These are phyloP conservation scores for Leishmania major DNA, from an alignment of 208 protist species.

Conservation along the genomic window DNA sequence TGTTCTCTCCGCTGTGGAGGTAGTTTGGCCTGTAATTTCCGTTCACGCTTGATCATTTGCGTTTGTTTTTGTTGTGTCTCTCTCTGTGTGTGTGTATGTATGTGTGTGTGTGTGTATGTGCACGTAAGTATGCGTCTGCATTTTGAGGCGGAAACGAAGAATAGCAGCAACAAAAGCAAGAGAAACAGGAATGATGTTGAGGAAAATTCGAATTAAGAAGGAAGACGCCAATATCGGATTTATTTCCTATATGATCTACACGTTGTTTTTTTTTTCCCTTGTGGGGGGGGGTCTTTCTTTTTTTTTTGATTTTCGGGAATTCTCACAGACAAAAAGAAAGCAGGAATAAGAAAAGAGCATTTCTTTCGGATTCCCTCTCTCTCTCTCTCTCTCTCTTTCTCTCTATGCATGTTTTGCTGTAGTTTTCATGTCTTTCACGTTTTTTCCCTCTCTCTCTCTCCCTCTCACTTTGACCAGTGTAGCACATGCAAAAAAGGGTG, in stretches of 20 bases:
- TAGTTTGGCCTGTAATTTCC: background rate
- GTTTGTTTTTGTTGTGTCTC: background rate
- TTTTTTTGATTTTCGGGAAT: background rate
- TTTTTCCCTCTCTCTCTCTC: background rate
- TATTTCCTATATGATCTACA: background rate
- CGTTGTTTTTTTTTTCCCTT: background rate
- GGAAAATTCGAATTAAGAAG: background rate
- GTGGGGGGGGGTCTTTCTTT: background rate
- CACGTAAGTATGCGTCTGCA: background rate
- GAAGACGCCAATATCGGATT: background rate
- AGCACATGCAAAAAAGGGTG: background rate
- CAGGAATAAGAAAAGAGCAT: background rate
- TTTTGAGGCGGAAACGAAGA: background rate
- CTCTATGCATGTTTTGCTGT: background rate
- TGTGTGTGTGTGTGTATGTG: background rate
- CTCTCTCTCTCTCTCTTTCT: no score
- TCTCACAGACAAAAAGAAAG: background rate
- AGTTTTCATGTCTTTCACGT: background rate
- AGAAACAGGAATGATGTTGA: background rate
- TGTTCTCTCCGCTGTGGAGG: background rate
- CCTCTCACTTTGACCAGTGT: background rate
- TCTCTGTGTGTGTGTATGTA: background rate
- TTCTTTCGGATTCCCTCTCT: background rate
- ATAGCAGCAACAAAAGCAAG: background rate
- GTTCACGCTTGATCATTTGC: background rate